Conservation (phyloP, 129 eudicot species). For the Pittosporum tobira region DNA sequence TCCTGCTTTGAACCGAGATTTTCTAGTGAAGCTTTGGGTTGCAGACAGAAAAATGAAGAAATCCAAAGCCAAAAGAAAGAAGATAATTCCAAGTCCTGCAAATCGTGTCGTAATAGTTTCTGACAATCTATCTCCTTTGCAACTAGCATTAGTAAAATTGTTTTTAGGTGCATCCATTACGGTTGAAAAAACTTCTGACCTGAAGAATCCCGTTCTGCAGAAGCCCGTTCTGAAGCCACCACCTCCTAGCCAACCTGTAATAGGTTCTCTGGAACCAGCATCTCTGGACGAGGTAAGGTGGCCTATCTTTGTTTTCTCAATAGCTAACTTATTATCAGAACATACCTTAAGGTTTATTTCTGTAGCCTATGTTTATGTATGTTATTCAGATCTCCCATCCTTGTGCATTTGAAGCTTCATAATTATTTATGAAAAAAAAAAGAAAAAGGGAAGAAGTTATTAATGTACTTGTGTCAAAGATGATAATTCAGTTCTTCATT, state of each 20-base stretch:
- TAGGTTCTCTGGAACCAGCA: slow-evolving; percentile 41
- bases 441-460: neutral
- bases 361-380: neutral
- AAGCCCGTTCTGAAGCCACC: slow-evolving; percentile 35
- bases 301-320: neutral
- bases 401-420: neutral
- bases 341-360: neutral
- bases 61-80: slow-evolving; percentile 25
- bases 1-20: slow-evolving; percentile 58
- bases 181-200: slow-evolving; percentile 19
- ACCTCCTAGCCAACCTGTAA: slow-evolving; percentile 50
- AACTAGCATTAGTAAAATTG: slow-evolving; percentile 14
- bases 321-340: neutral
- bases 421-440: neutral
- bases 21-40: slow-evolving; percentile 65
- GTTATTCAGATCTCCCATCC: neutral
- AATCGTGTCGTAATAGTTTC: slow-evolving; percentile 12
- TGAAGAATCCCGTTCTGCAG: slow-evolving; percentile 15
- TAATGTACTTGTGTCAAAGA: neutral
- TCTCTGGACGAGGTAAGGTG: slow-evolving; percentile 68
- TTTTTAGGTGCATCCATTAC: slow-evolving; percentile 28
- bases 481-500: slow-evolving; percentile 10
- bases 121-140: slow-evolving; percentile 19
- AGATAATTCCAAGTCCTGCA: slow-evolving; percentile 13
- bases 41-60: slow-evolving; percentile 44